Base-by-base conservation (phyloP, 805 yeast genomes). In the Kodamaea leandrae region DNA sequence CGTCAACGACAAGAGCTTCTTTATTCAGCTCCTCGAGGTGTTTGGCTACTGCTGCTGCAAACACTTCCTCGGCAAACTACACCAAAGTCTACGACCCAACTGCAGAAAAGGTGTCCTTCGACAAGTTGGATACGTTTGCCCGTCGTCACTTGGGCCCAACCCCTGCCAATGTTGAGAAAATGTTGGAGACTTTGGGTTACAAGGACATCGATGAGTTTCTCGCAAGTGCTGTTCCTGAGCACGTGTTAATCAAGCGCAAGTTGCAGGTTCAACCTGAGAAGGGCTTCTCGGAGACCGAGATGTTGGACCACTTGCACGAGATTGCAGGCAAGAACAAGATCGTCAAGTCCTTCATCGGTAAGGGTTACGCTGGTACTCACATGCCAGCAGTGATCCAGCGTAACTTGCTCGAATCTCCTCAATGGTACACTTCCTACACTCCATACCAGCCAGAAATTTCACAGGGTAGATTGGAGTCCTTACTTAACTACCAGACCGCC, bases 391-490 rank as follows among this genome's bases (percentile, higher is more conserved):
- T 91, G 25, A 86, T 93, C 52, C 95, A 87, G 69, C 80, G 99
- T 60, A 93, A 93, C 56, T 64, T 93, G 44, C 69, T 93, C 43
- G 99, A 93, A 64, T 80, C 83, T 46, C 99, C 99, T 4, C 96
- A 89, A 59, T 93, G 99, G 99, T 93, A 93, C 72, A 93, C 99
- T 15, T 88, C 97, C 1, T 93, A 93, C 62, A 93, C 99, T 17
- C 99, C 99, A 25, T 93, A 93, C 63, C 99, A 93, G 68, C 96
- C 99, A 1, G 99, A 93, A 63, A 90, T 93, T 44, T 85, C 96
- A 1, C 99, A 93, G 66, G 99, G 99, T 41, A 80, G 99, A 54
- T 74, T 93, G 53, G 96, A 91, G 66, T 80, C 93, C 16, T 70
- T 93, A 47, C 70, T 93, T 47, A 93, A 93, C 64, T 93, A 77